Evolutionary conservation across 345 rosid species (phyloP), one percentile per base, ranked within the genome.

Genomic region (Populus deltoides): DNA sequence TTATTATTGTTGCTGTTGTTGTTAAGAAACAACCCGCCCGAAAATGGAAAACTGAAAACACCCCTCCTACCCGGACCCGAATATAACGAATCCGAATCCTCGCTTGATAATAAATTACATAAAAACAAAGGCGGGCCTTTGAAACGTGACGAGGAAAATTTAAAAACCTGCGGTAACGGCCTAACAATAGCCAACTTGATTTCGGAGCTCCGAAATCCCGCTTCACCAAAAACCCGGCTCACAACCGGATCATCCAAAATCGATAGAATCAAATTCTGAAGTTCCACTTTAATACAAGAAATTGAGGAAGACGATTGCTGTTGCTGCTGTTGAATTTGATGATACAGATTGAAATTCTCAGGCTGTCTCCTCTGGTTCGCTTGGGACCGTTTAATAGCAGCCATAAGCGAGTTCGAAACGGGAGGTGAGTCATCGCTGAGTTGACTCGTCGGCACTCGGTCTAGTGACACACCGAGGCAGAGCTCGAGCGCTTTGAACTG

Each of bases 381-480:
- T 80, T 95, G 99, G 7, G 99, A 92, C 9, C 99, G 89, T 77
- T 93, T 93, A 71, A 95, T 93, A 5, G 99, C 99, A 7, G 99
- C 99, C 99, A 95, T 93, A 74, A 95, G 91, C 1, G 99, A 92
- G 84, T 95, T 93, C 7, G 98, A 93, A 1, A 95, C 80, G 36
- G 88, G 92, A 17, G 92, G 94, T n/a, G 62, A 55, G 27, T 85
- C 87, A 7, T 88, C 88, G 0, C 27, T 61, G 62, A 68, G 57
- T 24, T 84, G 85, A 24, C 88, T 81, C 18, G 90, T 81, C 33
- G 90, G 88, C 20, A 88, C 33, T 1, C 92, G 87, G 82, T 88
- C 94, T 18, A 90, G 91, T 13, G 91, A 86, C 1, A 92, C 92
- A 6, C 92, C 90, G 9, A 90, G 86, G 70, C 83, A 85, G 43